Base-by-base conservation (phyloP, 2,329 filamentous ascomycete species). In the Stachybotrys elegans region DNA sequence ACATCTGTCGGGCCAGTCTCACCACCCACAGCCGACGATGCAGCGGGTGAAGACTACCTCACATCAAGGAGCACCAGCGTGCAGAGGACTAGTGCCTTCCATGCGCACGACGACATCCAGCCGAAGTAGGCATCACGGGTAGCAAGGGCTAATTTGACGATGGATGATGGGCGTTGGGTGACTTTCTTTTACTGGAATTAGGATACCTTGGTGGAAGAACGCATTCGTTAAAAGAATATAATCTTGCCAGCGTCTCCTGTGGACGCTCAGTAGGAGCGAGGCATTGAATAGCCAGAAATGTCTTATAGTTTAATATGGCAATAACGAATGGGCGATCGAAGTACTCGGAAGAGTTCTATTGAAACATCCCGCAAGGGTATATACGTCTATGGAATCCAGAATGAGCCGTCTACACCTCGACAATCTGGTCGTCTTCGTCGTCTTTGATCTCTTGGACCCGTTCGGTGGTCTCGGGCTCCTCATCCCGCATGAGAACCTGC, bases 401-500 rank as follows among this genome's bases (percentile, higher is more conserved):
- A 9, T 8, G 19, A 21, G 3, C 29, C 7, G 17, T 22, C 57
- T 67, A 79, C 3, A 81, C 75, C 52, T 80, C 75, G 0, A 78
- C 68, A 40, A 81, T 68, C 49, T 71, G 66, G 29, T 79, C 70
- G 14, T 81, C 76, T 6, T 79, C 75, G 35, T 74, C 69, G 2
- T 67, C 73, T 11, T 66, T 61, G 9, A 69, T 45, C 50, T 75
- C 73, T 31, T 72, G 67, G 47, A 65, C 67, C 44, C 75, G 71
- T 46, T 70, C 62, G 44, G 59, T 54, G 32, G 64, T 65, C 41
- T 70, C 58, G 34, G 53, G 57, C 36, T 67, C 83, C 60, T 93
- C 90, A 36, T 90, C 88, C 44, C 88, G 75, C 81, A 90, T 89
- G 48, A 95, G 62, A 6, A 95, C 82, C 60, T 98, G 89, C 38